phyloP scores from a whole-genome alignment of 495 filamentous ascomycete genomes.

The Penicillium atrosanguineum region DNA sequence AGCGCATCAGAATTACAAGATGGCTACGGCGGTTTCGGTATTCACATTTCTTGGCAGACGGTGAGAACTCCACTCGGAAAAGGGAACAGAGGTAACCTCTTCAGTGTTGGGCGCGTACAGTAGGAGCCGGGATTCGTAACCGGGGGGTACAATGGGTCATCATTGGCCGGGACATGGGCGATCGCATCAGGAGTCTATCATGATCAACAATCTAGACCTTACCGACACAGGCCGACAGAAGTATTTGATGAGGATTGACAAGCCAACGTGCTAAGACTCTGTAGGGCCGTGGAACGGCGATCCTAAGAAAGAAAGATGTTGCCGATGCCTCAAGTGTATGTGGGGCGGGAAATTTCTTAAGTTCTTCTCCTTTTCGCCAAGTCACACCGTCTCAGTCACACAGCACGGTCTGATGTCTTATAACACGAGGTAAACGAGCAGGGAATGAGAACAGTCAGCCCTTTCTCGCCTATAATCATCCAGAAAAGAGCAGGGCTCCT shows the following conservation, averaged over 20 bases:
- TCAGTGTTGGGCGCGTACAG: neutral
- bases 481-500: neutral
- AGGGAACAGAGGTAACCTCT: neutral
- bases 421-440: too few species aligned
- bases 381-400: neutral
- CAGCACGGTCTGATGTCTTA: too few species aligned
- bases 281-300: neutral
- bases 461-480: neutral
- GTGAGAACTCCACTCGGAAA: neutral
- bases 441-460: neutral
- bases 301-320: neutral
- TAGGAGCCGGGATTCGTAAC: neutral
- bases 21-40: neutral
- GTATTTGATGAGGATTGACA: constrained; percentile 23
- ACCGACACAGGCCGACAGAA: neutral
- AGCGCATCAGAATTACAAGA: neutral
- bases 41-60: constrained; percentile 1
- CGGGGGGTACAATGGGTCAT: neutral
- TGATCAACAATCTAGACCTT: constrained; percentile 23
- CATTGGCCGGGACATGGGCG: constrained; percentile 40
- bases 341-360: neutral
- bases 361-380: neutral
- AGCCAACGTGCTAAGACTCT: neutral
- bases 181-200: neutral
- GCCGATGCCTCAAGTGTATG: constrained; percentile 1